These are phyloP conservation scores for Corrigiola litoralis DNA, from an alignment of 179 eudicot genomes.

Conservation along the genomic window DNA sequence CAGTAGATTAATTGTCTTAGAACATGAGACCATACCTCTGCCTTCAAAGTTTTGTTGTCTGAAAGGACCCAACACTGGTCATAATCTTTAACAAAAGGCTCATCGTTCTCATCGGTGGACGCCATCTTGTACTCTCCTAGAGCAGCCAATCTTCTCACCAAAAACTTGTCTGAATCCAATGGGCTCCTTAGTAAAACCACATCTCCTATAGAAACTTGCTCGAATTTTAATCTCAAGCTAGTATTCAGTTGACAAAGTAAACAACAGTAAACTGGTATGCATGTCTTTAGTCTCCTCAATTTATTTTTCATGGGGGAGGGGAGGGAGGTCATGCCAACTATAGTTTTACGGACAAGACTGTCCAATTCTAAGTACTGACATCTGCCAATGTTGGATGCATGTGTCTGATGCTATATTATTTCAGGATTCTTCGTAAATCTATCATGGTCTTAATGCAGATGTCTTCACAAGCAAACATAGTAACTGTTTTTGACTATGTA, in stretches of 20 bases:
- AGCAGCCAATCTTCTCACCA: slow-evolving; percentile 32
- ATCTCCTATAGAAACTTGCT: slow-evolving; percentile 30
- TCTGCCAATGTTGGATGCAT: too few species aligned
- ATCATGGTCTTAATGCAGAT: too few species aligned
- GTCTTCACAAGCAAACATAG: too few species aligned
- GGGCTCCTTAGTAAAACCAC: slow-evolving; percentile 21
- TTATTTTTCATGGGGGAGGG: too few species aligned
- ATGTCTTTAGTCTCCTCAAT: too few species aligned
- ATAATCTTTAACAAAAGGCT: slow-evolving; percentile 21
- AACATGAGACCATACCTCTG: slow-evolving; percentile 12
- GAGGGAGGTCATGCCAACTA: too few species aligned
- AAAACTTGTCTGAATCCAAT: not conserved
- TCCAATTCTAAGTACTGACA: too few species aligned
- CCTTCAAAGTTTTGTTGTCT: slow-evolving; percentile 16
- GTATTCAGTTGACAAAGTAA: not conserved
- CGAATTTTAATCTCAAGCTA: not conserved
- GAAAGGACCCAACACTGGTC: slow-evolving; percentile 29
- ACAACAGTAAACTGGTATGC: not conserved
- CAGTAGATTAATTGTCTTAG: not conserved
- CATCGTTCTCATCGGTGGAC: slow-evolving; percentile 18
- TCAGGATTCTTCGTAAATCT: too few species aligned
- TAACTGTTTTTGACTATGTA: too few species aligned
- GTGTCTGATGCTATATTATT: too few species aligned
- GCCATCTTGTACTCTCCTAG: slow-evolving; percentile 22
- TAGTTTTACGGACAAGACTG: too few species aligned